Evolutionary conservation across 176 grass and related monocot genomes (phyloP), one percentile per base, ranked within the genome.

Genomic region (Calamus simplicifolius): DNA sequence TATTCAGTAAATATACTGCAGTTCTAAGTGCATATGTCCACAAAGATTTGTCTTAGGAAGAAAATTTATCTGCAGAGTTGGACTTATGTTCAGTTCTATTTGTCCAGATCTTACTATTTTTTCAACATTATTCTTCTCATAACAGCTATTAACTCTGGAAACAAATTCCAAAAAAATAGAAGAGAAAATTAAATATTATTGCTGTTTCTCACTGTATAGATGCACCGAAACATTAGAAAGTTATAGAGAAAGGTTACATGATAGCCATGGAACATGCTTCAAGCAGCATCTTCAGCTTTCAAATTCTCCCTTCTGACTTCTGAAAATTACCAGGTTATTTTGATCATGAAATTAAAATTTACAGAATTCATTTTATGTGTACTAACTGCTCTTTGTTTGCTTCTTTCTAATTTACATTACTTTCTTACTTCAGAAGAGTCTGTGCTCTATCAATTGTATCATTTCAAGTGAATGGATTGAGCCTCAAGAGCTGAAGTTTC

Each of bases 381-480:
- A 29, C 58, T 52, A 16, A 25, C 58, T 59, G 38, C 49, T 50
- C 16, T 6, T 65, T 54, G 64, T 55, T 56, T 43, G 35, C 12
- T 19, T 65, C 56, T 28, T 74, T 56, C 61, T 85, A 77, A 79
- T 67, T 35, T 51, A 30, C 77, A 67, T 59, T 55, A 4, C 57
- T 81, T 87, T 68, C 60, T 64, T 87, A 60, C 35, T 83, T 48
- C 82, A 95, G 90, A 81, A 86, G 59, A 83, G 79, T 35, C 4
- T 82, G 30, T 73, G 29, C 51, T 75, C 57, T 27, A 68, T 86
- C 17, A 63, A 74, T 23, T 15, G 54, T 58, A 70, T 70, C 53
- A 72, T 95, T 67, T 95, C 79, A 83, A 86, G 74, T 69, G 60
- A 72, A 78, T 81, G 79, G 85, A 28, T 86, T 61, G 60, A 54